A percentile compares a stretch with the other conserved stretches of the same genome.
phyloP scores from a whole-genome alignment of 2,329 filamentous ascomycete species.

The Hypocrella siamensis region DNA sequence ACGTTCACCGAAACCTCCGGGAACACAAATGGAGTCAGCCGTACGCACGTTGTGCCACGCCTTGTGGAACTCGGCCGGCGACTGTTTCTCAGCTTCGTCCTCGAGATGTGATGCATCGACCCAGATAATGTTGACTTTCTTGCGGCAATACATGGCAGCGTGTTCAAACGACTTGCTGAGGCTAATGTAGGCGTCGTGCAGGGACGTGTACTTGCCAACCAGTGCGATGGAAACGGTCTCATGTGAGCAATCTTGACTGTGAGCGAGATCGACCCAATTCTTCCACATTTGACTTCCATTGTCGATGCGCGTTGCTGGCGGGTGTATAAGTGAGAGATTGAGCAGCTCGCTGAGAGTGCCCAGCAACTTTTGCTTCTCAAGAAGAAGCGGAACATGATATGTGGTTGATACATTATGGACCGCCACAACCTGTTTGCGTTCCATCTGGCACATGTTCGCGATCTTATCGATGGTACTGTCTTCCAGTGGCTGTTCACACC shows the following conservation, averaged over 20 bases:
- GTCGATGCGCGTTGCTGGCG: neutral
- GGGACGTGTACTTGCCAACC: conserved; percentile 80
- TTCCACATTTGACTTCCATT: conserved; percentile 42
- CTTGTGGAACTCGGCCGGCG: conserved; percentile 58
- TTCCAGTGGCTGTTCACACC: conserved; percentile 66
- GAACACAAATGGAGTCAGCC: conserved; percentile 40
- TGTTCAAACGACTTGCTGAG: conserved; percentile 83
- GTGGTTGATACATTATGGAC: conserved; percentile 81
- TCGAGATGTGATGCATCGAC: conserved; percentile 81
- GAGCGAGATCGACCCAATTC: conserved; percentile 32
- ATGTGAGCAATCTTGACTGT: conserved; percentile 37
- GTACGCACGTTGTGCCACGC: conserved; percentile 61
- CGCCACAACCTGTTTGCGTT: conserved; percentile 70
- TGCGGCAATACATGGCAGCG: conserved; percentile 69
- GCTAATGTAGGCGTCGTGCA: conserved; percentile 75
- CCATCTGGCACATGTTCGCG: conserved; percentile 76
- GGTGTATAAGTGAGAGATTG: conserved; percentile 6
- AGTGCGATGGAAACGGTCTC: conserved; percentile 57
- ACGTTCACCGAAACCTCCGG: conserved; percentile 58
- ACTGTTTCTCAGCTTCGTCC: conserved; percentile 37
- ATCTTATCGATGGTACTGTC: conserved; percentile 70
- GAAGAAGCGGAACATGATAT: conserved; percentile 78
- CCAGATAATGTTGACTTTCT: conserved; percentile 67
- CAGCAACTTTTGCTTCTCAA: conserved; percentile 66
- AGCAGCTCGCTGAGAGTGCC: conserved; percentile 41